phyloP scores from a whole-genome alignment of 352 stramenopile genomes.

The Bremia lactucae region DNA sequence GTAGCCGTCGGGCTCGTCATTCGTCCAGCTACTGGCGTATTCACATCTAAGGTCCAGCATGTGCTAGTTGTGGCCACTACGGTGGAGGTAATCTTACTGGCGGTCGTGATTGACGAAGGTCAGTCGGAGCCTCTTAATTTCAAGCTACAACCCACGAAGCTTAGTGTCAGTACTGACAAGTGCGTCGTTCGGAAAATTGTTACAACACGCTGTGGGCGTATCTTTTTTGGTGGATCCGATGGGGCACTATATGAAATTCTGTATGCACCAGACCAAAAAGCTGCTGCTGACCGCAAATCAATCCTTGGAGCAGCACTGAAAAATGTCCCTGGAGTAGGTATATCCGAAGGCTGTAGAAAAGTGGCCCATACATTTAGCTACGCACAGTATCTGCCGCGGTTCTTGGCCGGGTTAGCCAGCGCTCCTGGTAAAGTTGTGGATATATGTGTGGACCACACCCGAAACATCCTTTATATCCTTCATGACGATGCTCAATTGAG shows the following conservation, averaged over 20 bases:
- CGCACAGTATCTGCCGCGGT: constrained; percentile 63
- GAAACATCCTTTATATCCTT: constrained; percentile 88
- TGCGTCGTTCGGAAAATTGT: constrained; percentile 87
- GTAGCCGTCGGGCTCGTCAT: constrained; percentile 86
- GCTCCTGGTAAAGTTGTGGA: constrained; percentile 78
- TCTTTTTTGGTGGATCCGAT: constrained; percentile 96
- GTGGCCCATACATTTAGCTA: constrained; percentile 86
- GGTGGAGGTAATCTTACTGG: constrained; percentile 90
- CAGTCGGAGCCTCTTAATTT: constrained; percentile 13
- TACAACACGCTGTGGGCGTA: constrained; percentile 76
- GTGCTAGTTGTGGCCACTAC: constrained; percentile 92
- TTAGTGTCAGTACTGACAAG: constrained; percentile 89
- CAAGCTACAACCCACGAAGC: constrained; percentile 76
- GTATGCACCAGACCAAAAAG: constrained; percentile 43
- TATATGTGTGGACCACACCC: constrained; percentile 82
- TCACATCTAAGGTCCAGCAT: constrained; percentile 89
- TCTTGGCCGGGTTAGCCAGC: constrained; percentile 66
- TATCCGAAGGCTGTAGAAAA: constrained; percentile 83
- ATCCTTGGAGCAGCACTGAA: constrained; percentile 19
- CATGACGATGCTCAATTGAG: constrained; percentile 67
- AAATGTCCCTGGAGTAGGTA: constrained; percentile 22
- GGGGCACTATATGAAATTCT: constrained; percentile 91
- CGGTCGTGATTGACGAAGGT: constrained; percentile 63
- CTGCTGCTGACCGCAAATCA: constrained; percentile 22
- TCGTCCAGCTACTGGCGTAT: constrained; percentile 83